Evolutionary conservation across 1,284 basidiomycete species (phyloP).

Genomic region (Fomitiporia mediterranea): DNA sequence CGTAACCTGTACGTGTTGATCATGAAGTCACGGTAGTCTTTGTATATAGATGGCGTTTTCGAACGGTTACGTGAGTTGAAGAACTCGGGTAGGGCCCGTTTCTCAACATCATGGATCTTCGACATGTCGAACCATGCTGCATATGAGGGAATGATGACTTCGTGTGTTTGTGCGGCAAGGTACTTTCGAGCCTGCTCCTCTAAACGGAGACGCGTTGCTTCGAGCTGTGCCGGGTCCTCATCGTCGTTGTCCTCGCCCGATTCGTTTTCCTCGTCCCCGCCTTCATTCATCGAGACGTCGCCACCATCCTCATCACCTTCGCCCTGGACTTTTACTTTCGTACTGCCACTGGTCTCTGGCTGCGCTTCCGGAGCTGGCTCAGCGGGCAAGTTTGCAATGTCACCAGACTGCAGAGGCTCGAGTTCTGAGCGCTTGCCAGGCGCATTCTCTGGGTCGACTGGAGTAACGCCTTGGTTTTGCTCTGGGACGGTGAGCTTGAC

Average conservation of each 20-base stretch:
- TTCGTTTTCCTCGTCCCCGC: conserved; percentile 61
- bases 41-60: conserved; percentile 97
- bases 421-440: conserved; percentile 71
- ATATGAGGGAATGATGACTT: conserved; percentile 96
- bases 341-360: conserved; percentile 45
- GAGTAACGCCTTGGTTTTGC: conserved; percentile 57
- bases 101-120: conserved; percentile 89
- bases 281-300: conserved; percentile 41
- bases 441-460: conserved; percentile 71
- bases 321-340: conserved; percentile 59
- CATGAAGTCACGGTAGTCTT: conserved; percentile 99
- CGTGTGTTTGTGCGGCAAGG: conserved; percentile 95
- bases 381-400: conserved; percentile 66
- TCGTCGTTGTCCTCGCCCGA: conserved; percentile 71
- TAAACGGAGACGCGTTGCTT: conserved; percentile 70
- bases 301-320: conserved; percentile 43
- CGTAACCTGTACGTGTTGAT: conserved; percentile 96
- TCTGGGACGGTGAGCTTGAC: conserved; percentile 58
- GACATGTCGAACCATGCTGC: conserved; percentile 98
- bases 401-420: conserved; percentile 64
- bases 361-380: conserved; percentile 40
- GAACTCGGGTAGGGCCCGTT: conserved; percentile 93
- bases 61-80: conserved; percentile 94
- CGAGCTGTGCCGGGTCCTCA: conserved; percentile 75
- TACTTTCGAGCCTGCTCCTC: conserved; percentile 91